phyloP scores from a whole-genome alignment of 2,329 filamentous ascomycete genomes.

The Drechslerella coelobrocha region DNA sequence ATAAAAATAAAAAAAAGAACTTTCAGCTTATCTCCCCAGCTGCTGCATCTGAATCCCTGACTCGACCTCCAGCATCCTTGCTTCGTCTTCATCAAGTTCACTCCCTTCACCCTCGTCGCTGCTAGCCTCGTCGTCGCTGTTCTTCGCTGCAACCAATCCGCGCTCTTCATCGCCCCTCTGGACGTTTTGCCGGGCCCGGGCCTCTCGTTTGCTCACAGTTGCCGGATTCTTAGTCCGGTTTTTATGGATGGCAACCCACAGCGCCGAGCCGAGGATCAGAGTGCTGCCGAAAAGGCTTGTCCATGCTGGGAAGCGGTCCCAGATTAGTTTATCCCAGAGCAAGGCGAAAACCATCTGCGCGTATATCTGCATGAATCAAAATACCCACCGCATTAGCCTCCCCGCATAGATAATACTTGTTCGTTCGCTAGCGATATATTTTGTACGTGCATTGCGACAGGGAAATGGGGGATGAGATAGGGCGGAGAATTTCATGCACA shows the following conservation, averaged over 20 bases:
- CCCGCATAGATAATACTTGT: too few species aligned
- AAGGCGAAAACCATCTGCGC: slow-evolving; percentile 74
- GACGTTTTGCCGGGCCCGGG: slow-evolving; percentile 26
- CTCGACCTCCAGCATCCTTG: slow-evolving; percentile 35
- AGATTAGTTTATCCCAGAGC: slow-evolving; percentile 69
- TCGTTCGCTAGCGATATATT: too few species aligned
- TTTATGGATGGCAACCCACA: slow-evolving; percentile 67
- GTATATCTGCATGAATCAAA: slow-evolving; percentile 69
- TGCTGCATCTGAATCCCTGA: slow-evolving; percentile 42
- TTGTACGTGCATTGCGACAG: too few species aligned
- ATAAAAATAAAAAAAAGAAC: too few species aligned
- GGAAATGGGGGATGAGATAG: slow-evolving; percentile 59
- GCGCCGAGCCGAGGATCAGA: slow-evolving; percentile 70
- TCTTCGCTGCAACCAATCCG: slow-evolving; percentile 29
- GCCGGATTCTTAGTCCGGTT: slow-evolving; percentile 45
- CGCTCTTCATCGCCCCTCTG: slow-evolving; percentile 44
- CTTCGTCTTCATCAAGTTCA: slow-evolving; percentile 40
- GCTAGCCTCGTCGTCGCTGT: slow-evolving; percentile 31
- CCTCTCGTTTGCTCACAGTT: slow-evolving; percentile 24
- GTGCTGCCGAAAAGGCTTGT: slow-evolving; percentile 68
- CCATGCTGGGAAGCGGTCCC: slow-evolving; percentile 66
- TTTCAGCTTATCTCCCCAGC: slow-evolving; percentile 26
- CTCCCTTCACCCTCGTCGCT: slow-evolving; percentile 29
- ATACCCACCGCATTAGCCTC: slow-evolving; percentile 60
- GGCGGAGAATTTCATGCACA: not conserved